These are phyloP conservation scores for Actinidia arguta DNA, from an alignment of 179 eudicot genomes.

Conservation along the genomic window DNA sequence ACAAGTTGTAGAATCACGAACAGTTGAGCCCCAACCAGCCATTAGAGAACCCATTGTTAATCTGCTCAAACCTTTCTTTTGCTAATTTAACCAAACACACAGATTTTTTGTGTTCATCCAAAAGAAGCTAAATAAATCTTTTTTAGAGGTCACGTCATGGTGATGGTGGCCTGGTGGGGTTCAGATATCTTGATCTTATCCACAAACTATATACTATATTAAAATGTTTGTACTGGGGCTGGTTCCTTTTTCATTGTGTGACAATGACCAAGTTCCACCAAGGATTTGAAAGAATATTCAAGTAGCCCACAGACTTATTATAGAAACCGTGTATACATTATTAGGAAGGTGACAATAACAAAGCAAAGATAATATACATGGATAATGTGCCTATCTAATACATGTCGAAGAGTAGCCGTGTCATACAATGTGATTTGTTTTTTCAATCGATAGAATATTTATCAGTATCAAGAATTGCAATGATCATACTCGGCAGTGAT, in stretches of 20 bases:
- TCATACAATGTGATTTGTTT: too few relatives aligned
- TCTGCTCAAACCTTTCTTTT: not conserved
- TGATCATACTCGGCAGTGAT: too few relatives aligned
- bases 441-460: too few relatives aligned
- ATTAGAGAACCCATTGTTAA: constrained; percentile 77
- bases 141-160: not conserved
- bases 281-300: not conserved
- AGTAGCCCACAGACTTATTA: constrained; percentile 1
- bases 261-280: not conserved
- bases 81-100: not conserved
- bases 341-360: too few relatives aligned
- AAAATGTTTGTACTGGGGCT: not conserved
- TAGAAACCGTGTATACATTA: too few relatives aligned
- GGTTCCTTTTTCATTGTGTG: not conserved
- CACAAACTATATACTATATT: not conserved
- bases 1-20: constrained; percentile 61
- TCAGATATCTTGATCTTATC: constrained; percentile 12
- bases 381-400: too few relatives aligned
- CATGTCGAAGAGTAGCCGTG: too few relatives aligned
- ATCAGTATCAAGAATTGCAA: too few relatives aligned
- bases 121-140: not conserved
- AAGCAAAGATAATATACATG: too few relatives aligned
- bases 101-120: not conserved
- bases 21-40: constrained; percentile 82
- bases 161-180: constrained; percentile 11